Conservation (phyloP, 352 stramenopile genomes). For the Phytophthora litchii region DNA sequence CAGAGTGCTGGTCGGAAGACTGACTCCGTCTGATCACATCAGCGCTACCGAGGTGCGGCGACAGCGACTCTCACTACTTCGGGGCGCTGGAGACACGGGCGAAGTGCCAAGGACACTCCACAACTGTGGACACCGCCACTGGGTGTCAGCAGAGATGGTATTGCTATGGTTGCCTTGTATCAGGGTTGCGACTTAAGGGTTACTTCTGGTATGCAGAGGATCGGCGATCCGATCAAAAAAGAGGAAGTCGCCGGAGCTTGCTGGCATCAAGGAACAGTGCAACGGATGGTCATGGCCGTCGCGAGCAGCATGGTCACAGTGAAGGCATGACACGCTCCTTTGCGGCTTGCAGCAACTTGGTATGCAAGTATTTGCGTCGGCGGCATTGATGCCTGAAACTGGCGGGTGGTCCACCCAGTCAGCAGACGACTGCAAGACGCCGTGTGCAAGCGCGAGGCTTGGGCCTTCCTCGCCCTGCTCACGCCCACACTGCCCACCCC, state of each 20-base stretch:
- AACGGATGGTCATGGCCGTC: slow-evolving; percentile 5
- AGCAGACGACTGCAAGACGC: slow-evolving; percentile 13
- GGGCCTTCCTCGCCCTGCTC: slow-evolving; percentile 10
- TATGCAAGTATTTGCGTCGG: no score
- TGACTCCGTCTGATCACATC: slow-evolving; percentile 15
- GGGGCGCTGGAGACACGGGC: background rate
- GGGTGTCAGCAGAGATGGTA: no score
- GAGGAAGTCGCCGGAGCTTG: background rate
- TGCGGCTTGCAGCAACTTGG: no score
- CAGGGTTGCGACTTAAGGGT: slow-evolving; percentile 3
- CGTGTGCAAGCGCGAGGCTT: slow-evolving; percentile 16
- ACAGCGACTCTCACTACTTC: background rate
- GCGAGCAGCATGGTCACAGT: background rate
- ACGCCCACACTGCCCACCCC: background rate
- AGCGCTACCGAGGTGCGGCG: slow-evolving; percentile 1
- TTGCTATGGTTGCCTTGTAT: slow-evolving; percentile 16
- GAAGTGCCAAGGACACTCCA: background rate
- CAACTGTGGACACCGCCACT: background rate
- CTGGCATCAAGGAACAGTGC: slow-evolving; percentile 13
- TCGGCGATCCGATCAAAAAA: slow-evolving; percentile 16
- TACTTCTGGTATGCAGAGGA: slow-evolving; percentile 12
- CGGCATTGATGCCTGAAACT: slow-evolving; percentile 7
- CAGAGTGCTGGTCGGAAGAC: slow-evolving; percentile 1
- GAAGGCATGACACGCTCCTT: background rate
- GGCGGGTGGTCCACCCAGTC: slow-evolving; percentile 4